Evolutionary conservation across 1,284 basidiomycete genomes (phyloP).

Genomic region (Moesziomyces antarcticus): DNA sequence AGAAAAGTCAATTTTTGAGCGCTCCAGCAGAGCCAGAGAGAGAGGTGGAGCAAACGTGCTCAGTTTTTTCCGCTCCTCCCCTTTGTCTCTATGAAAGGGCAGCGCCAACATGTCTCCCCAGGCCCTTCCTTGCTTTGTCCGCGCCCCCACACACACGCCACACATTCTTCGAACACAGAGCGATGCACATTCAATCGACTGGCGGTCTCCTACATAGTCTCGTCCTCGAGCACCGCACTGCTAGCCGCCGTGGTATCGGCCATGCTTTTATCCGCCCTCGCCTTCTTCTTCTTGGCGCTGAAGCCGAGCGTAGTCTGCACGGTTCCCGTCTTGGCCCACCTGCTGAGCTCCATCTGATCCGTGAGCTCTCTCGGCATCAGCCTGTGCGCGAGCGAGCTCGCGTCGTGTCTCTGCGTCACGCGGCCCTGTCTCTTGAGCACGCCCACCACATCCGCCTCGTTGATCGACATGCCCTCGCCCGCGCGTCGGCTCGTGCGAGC

Average conservation of each 20-base stretch:
- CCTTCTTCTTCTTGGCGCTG: background rate
- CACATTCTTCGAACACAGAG: too few relatives aligned
- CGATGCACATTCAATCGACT: too few relatives aligned
- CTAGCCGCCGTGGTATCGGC: conserved; percentile 8
- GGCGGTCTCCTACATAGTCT: conserved; percentile 1
- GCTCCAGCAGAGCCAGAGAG: too few relatives aligned
- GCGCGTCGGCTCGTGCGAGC: conserved; percentile 1
- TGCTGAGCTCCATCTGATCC: conserved; percentile 46
- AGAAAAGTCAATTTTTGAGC: too few relatives aligned
- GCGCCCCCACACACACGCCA: too few relatives aligned
- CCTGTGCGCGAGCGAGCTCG: conserved; percentile 30
- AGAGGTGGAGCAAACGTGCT: too few relatives aligned
- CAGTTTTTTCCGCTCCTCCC: too few relatives aligned
- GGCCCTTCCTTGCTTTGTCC: too few relatives aligned
- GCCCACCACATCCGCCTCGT: conserved; percentile 34
- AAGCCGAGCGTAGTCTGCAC: conserved; percentile 38
- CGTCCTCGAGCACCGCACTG: conserved; percentile 4
- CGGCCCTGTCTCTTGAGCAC: conserved; percentile 43
- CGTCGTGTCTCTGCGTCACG: conserved; percentile 34
- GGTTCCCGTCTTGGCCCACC: conserved; percentile 33
- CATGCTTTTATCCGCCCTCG: background rate
- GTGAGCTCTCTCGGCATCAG: conserved; percentile 41
- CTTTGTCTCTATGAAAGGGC: too few relatives aligned
- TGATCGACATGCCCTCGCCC: conserved; percentile 20
- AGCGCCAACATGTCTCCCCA: too few relatives aligned